phyloP scores from a whole-genome alignment of 2,329 filamentous ascomycete species.

The Aureobasidium uvarum region DNA sequence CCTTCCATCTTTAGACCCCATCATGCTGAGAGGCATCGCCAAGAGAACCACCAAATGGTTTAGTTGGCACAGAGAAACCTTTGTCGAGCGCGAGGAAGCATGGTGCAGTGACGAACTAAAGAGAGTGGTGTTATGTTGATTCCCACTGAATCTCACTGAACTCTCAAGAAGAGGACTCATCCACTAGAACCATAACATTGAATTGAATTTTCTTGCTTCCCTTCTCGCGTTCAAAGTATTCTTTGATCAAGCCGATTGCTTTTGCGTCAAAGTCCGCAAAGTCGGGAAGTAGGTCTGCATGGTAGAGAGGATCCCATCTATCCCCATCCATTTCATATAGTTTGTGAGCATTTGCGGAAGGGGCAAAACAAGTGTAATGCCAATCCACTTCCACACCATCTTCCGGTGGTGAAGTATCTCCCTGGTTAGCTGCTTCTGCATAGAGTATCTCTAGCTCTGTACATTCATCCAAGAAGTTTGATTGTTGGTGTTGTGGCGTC shows the following conservation, averaged over 20 bases:
- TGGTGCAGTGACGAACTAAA: too few species aligned
- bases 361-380: conserved; percentile 3
- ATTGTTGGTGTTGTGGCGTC: background rate
- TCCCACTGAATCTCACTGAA: too few species aligned
- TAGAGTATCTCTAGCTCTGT: background rate
- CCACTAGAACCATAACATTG: background rate
- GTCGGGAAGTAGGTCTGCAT: background rate
- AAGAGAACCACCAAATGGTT: conserved; percentile 37
- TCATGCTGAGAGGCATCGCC: conserved; percentile 36
- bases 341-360: background rate
- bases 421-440: background rate
- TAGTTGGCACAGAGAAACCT: conserved; percentile 32
- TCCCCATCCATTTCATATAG: conserved; percentile 11
- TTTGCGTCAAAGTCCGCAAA: background rate
- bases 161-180: background rate
- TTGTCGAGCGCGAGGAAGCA: conserved; percentile 26
- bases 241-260: background rate
- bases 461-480: background rate
- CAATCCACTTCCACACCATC: background rate
- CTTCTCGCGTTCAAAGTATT: background rate
- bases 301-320: background rate
- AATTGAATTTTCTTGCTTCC: background rate
- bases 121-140: too few species aligned
- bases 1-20: conserved; percentile 21
- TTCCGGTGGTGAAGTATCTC: background rate